Base-by-base conservation (phyloP, 257 asterid species). In the Striga asiatica region DNA sequence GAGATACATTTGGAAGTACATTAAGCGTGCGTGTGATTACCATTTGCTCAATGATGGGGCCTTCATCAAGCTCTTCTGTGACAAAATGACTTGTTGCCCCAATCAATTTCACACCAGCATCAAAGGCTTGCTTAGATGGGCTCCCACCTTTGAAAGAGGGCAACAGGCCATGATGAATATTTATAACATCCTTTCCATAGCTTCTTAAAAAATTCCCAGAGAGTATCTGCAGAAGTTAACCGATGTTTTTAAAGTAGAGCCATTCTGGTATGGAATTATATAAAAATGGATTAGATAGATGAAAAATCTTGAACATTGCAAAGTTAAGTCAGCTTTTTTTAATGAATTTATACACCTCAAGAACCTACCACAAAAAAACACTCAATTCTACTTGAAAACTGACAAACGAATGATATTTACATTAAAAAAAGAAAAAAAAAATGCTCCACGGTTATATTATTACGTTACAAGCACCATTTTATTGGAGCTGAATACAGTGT, bases 31-130 rank as follows among this genome's bases (percentile, higher is more conserved):
- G 43, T 50, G 50, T 17, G 50, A 53, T 66, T 79, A 89, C 98
- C 96, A 91, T 79, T 74, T 91, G 98, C 72, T 91, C 95, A 62
- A 91, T 91, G 64, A 87, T 91, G 54, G 98, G 96, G 52, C 98
- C 98, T 34, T 71, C 84, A 71, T 91, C 96, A 53, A 91, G 95
- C 70, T 79, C 89, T 77, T 91, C 93, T 2, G 89, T 86, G 22
- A 91, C 96, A 63, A 91, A 91, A 76, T 91, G 98, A 70, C 71
- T 77, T 48, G 98, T 87, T 23, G 98, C 98, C 64, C 98, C 98
- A 57, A 91, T 91, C 75, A 91, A 58, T 64, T 91, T 91, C 50
- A 91, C 98, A 13, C 98, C 98, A 63, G 95, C 88, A 17, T 86
- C 95, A 65, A 91, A 91, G 35, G 96, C 98, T 96, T 91, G 94